Conservation (phyloP, 2,329 filamentous ascomycete genomes). For the Penicillium sp. region DNA sequence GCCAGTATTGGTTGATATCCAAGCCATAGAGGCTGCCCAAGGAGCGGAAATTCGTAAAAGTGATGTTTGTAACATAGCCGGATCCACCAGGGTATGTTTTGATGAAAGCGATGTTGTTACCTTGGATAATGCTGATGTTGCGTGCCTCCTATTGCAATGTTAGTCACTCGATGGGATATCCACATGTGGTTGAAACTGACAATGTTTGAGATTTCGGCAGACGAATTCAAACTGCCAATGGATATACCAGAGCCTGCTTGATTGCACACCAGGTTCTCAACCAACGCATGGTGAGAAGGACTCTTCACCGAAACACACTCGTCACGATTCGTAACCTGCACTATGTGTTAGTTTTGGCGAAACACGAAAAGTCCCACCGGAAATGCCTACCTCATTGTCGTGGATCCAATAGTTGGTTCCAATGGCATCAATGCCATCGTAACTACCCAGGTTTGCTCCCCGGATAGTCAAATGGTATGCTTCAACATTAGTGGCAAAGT, state of each 20-base stretch:
- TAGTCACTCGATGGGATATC: neutral
- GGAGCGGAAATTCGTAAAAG: constrained; percentile 33
- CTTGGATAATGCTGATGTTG: constrained; percentile 41
- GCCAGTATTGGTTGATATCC: constrained; percentile 29
- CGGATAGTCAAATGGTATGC: constrained; percentile 41
- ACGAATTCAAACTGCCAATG: constrained; percentile 37
- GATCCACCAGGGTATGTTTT: constrained; percentile 42
- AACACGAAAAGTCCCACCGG: neutral
- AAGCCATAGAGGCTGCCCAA: constrained; percentile 25
- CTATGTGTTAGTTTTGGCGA: neutral
- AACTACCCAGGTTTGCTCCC: constrained; percentile 37
- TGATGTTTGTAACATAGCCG: constrained; percentile 37
- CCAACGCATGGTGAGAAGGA: constrained; percentile 36
- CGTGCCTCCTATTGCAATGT: constrained; percentile 23
- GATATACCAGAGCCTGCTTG: constrained; percentile 39
- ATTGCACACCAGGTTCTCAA: constrained; percentile 40
- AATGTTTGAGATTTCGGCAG: constrained; percentile 32
- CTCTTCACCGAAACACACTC: constrained; percentile 41
- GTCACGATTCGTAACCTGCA: constrained; percentile 37
- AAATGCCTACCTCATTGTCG: constrained; percentile 29
- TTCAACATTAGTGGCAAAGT: constrained; percentile 38
- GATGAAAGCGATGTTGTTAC: constrained; percentile 40
- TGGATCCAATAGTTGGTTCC: constrained; percentile 41
- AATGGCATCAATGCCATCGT: constrained; percentile 39
- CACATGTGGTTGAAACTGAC: neutral